phyloP scores from a whole-genome alignment of 345 rosid species.

The Angophora floribunda region DNA sequence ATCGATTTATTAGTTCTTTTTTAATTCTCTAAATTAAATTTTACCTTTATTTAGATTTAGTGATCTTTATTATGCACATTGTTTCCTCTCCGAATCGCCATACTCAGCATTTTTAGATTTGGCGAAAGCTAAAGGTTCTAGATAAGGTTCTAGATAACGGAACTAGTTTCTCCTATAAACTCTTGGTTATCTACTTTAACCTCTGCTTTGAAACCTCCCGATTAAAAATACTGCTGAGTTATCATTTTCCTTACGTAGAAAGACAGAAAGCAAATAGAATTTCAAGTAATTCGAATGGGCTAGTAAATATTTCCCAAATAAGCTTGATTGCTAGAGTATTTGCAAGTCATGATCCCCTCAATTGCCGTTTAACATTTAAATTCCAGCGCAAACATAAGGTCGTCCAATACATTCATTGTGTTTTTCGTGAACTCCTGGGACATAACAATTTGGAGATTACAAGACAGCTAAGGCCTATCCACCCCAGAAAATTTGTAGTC shows the following conservation, averaged over 20 bases:
- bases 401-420: too few species aligned
- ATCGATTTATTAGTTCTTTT: neutral
- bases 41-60: neutral
- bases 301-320: too few species aligned
- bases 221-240: neutral
- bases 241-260: neutral
- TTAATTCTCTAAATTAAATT: neutral
- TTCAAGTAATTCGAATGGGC: neutral
- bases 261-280: neutral
- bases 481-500: too few species aligned
- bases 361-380: neutral
- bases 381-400: neutral
- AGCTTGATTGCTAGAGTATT: too few species aligned
- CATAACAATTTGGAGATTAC: too few species aligned
- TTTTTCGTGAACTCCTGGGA: too few species aligned
- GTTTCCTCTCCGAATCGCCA: neutral
- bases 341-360: too few species aligned
- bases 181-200: slow-evolving; percentile 6
- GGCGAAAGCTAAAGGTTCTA: too few species aligned
- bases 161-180: slow-evolving; percentile 60
- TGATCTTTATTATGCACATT: neutral
- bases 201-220: neutral
- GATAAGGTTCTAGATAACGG: too few species aligned
- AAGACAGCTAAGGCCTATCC: too few species aligned
- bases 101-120: too few species aligned